Conservation (phyloP, 2,329 filamentous ascomycete species). For the Nemania serpens region DNA sequence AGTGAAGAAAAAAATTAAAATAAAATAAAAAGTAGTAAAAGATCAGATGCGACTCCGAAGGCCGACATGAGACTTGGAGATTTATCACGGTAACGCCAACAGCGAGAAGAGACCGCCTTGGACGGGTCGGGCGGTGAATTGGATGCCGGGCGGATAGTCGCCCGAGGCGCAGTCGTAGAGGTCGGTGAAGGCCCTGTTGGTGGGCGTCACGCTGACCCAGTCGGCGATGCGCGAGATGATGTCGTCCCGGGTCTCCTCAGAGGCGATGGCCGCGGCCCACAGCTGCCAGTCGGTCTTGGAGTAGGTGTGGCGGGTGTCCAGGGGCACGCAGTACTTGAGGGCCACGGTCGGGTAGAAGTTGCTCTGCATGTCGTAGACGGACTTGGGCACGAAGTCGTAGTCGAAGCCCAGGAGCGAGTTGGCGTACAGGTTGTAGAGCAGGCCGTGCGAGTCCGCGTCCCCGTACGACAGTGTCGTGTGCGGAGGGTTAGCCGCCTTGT, state of each 20-base stretch:
- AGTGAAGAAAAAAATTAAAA: background rate
- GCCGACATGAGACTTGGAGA: background rate
- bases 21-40: background rate
- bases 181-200: conserved; percentile 75
- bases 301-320: conserved; percentile 81
- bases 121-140: conserved; percentile 80
- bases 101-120: conserved; percentile 81
- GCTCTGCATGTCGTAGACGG: conserved; percentile 78
- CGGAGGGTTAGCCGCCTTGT: conserved; percentile 61
- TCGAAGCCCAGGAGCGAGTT: conserved; percentile 75
- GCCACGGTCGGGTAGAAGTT: conserved; percentile 74
- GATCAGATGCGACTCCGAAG: no score
- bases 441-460: conserved; percentile 57
- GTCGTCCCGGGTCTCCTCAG: conserved; percentile 60
- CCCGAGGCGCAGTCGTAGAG: conserved; percentile 75
- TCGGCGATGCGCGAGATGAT: conserved; percentile 71
- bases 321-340: conserved; percentile 77
- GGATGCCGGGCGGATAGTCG: conserved; percentile 62
- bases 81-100: conserved; percentile 59
- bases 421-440: conserved; percentile 81
- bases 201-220: conserved; percentile 77
- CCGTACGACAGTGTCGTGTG: conserved; percentile 82
- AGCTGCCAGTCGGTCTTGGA: conserved; percentile 90
- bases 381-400: conserved; percentile 69
- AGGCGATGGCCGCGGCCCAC: conserved; percentile 78